A percentile compares a stretch with the other conserved stretches of the same genome.
Conservation (phyloP, 805 yeast genomes). For the Kodamaea laetipori region DNA sequence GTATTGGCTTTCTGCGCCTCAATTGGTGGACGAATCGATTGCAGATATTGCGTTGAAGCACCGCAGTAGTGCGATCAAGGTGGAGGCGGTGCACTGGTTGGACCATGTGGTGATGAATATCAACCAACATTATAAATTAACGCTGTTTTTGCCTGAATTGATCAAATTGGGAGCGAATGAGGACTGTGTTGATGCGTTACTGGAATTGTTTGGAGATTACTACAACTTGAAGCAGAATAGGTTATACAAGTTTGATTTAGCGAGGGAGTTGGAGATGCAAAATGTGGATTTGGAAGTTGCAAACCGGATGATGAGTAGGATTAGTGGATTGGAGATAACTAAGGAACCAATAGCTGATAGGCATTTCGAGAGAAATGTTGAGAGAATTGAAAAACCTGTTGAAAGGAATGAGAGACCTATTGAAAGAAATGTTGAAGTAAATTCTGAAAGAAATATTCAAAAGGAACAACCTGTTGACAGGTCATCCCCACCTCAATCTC, state of each 20-base stretch:
- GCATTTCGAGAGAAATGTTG: background rate
- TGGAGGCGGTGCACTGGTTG: slow-evolving; percentile 49
- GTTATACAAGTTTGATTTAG: slow-evolving; percentile 48
- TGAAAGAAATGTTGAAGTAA: too few species aligned
- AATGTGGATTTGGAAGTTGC: slow-evolving; percentile 23
- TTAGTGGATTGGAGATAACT: slow-evolving; percentile 5
- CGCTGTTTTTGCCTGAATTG: slow-evolving; percentile 27
- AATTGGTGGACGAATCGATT: slow-evolving; percentile 48
- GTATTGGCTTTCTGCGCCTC: slow-evolving; percentile 55
- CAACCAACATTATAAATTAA: slow-evolving; percentile 36
- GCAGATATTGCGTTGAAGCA: slow-evolving; percentile 46
- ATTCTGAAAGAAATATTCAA: too few species aligned
- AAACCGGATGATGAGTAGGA: slow-evolving; percentile 8
- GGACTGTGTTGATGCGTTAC: slow-evolving; percentile 18
- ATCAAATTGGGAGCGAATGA: slow-evolving; percentile 17
- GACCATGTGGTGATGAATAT: slow-evolving; percentile 39
- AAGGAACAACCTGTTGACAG: too few species aligned
- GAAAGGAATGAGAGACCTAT: background rate
- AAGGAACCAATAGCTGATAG: background rate
- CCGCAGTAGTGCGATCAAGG: slow-evolving; percentile 37
- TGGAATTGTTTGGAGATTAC: slow-evolving; percentile 27
- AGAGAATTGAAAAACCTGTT: background rate
- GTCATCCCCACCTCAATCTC: background rate
- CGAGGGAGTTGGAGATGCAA: slow-evolving; percentile 40
- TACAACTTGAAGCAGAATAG: slow-evolving; percentile 33